These are phyloP conservation scores for Fusarium napiforme DNA, from an alignment of 2,329 filamentous ascomycete species.

Conservation along the genomic window DNA sequence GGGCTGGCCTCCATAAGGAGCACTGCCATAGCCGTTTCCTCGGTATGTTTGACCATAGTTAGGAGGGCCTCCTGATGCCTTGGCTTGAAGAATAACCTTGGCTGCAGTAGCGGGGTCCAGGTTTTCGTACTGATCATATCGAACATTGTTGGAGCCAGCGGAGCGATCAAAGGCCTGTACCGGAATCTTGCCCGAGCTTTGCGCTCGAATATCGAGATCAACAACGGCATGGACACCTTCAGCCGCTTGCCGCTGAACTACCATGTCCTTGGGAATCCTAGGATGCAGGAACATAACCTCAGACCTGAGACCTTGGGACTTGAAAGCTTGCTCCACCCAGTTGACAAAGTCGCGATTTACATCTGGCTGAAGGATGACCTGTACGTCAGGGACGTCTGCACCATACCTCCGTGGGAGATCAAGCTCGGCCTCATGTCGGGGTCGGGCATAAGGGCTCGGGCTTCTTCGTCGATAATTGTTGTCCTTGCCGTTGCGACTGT, in stretches of 20 bases:
- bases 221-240: conserved; percentile 90
- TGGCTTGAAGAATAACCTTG: conserved; percentile 81
- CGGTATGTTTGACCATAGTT: conserved; percentile 48
- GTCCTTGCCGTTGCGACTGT: conserved; percentile 57
- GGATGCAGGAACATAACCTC: conserved; percentile 85
- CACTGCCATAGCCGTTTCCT: conserved; percentile 42
- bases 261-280: conserved; percentile 77
- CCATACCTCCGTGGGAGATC: conserved; percentile 80
- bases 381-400: conserved; percentile 85
- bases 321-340: conserved; percentile 84
- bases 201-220: conserved; percentile 76
- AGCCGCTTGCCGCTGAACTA: conserved; percentile 86
- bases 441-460: conserved; percentile 69
- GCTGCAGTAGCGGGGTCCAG: conserved; percentile 82
- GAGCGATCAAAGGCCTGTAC: conserved; percentile 88
- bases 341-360: conserved; percentile 82
- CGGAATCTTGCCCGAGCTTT: conserved; percentile 78
- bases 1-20: conserved; percentile 48
- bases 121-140: conserved; percentile 88
- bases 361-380: conserved; percentile 84
- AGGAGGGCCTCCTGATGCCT: conserved; percentile 53
- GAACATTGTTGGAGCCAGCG: conserved; percentile 77
- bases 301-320: conserved; percentile 74
- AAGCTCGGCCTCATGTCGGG: conserved; percentile 65
- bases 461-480: conserved; percentile 74